Evolutionary conservation across 768 basidiomycete species (phyloP), one percentile per base, ranked within the genome.

Genomic region (Agaricus blazei): DNA sequence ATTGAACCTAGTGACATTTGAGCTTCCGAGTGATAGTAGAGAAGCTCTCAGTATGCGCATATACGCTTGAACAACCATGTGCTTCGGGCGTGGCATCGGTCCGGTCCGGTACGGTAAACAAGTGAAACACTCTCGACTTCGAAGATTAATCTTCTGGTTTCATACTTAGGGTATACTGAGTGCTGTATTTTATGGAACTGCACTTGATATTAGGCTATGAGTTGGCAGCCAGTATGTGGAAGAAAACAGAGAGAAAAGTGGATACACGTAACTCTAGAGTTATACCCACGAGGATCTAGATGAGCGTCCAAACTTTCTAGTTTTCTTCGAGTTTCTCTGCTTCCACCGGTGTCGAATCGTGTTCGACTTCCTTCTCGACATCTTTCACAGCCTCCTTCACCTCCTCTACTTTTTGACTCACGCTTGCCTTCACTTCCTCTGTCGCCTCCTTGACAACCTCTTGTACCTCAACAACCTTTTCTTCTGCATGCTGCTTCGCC

Each of bases 381-480:
- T 41, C 46, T 47, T 55, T 27, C 50, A 44, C 47, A n/a, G 29
- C 46, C 47, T 55, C 34, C 50, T 51, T 65, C n/a, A 59, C 56
- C 28, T 59, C 62, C 23, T 59, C 60, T 1, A 56, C 47, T 48
- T 57, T 51, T 59, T 60, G 50, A 48, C 54, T 54, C 1, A 54
- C 46, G 41, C 44, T 49, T 8, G 48, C 34, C 26, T 51, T 58
- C 31, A 46, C 50, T 36, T 54, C 57, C 12, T 58, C 46, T 14
- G 52, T 38, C 23, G 42, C 56, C 58, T 62, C 61, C 52, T 71
- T 72, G 15, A 69, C 63, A 45, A 62, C 59, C 29, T 65, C 62
- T 31, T 64, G 67, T 19, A 58, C 59, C 27, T 65, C 68, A 14
- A 59, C 51, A 24, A 59, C 66, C 40, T 60, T 66, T 9, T 15